Conservation (phyloP, 257 asterid species). For the Dorcoceras hygrometricum region DNA sequence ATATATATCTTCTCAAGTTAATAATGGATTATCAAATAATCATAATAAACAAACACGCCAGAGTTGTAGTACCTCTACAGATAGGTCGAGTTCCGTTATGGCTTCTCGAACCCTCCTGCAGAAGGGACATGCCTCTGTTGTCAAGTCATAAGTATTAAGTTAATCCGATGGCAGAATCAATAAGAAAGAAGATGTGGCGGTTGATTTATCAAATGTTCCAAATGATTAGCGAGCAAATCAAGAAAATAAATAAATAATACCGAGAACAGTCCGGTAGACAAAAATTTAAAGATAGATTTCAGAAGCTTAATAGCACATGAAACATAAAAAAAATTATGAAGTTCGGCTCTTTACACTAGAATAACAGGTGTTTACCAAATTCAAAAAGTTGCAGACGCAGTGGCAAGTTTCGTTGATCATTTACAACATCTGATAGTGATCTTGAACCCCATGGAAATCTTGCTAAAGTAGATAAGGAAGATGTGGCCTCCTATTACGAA, state of each 20-base stretch:
- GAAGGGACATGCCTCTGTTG: constrained; percentile 91
- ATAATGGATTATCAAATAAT: too few species aligned
- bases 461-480: constrained; percentile 59
- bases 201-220: constrained; percentile 7
- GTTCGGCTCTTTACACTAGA: background rate
- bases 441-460: constrained; percentile 76
- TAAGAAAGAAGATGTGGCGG: constrained; percentile 1
- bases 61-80: constrained; percentile 44
- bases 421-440: constrained; percentile 35
- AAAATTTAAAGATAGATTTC: background rate
- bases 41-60: background rate
- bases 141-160: constrained; percentile 38
- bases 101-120: constrained; percentile 92
- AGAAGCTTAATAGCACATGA: background rate
- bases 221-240: background rate
- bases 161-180: constrained; percentile 24
- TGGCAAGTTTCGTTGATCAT: constrained; percentile 37
- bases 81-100: constrained; percentile 74
- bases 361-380: constrained; percentile 43
- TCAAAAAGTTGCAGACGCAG: constrained; percentile 59
- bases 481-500: constrained; percentile 52
- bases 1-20: background rate
- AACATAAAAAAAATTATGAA: background rate
- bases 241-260: background rate
- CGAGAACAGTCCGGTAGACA: background rate